Conservation (phyloP, 176 grass and related monocot species). For the Lolium multiflorum region DNA sequence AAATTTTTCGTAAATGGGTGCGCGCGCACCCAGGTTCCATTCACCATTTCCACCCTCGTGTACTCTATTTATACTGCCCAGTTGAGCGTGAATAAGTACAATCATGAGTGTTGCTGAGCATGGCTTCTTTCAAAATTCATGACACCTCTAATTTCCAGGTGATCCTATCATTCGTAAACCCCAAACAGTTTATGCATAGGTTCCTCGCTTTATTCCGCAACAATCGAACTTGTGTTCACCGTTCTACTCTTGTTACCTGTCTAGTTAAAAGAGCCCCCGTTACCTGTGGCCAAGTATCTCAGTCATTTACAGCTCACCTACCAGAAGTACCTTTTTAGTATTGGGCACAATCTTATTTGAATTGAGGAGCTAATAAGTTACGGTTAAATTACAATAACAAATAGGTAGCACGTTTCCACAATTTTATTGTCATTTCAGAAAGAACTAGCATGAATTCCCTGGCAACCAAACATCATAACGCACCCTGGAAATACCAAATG, state of each 20-base stretch:
- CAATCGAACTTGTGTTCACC: background rate
- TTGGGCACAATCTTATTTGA: background rate
- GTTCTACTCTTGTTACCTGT: background rate
- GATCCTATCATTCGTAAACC: background rate
- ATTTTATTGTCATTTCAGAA: no score
- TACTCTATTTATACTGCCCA: background rate
- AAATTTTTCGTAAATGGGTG: no score
- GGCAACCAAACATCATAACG: no score
- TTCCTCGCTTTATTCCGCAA: background rate
- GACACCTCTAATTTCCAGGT: background rate
- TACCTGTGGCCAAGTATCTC: background rate
- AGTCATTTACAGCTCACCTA: background rate
- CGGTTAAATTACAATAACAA: no score
- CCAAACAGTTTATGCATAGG: background rate
- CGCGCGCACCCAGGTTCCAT: no score
- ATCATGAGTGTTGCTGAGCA: background rate
- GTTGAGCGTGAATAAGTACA: background rate
- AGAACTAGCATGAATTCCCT: no score
- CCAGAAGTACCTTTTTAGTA: background rate
- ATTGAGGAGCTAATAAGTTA: background rate
- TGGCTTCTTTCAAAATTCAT: background rate
- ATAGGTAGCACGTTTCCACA: no score
- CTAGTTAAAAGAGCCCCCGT: background rate
- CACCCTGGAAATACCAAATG: no score
- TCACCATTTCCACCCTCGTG: no score